phyloP scores from a whole-genome alignment of 2,329 filamentous ascomycete genomes.

The Phaeosphaeria sp. region DNA sequence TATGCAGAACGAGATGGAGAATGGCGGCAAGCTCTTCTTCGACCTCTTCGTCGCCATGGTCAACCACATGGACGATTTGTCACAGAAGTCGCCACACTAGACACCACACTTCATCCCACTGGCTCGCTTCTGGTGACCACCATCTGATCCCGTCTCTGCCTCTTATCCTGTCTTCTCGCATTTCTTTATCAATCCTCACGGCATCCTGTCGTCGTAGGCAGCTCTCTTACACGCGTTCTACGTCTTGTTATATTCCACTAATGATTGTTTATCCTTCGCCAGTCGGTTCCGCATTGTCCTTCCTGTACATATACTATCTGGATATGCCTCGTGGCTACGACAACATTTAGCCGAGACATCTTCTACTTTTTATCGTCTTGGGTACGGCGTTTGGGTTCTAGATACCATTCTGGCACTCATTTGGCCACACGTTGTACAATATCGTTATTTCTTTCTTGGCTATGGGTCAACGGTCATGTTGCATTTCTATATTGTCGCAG shows the following conservation, averaged over 20 bases:
- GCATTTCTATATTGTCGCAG: conserved; percentile 7
- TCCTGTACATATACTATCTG: conserved; percentile 42
- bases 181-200: conserved; percentile 11
- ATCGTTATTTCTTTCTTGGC: conserved; percentile 14
- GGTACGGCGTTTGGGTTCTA: conserved; percentile 29
- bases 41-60: conserved; percentile 92
- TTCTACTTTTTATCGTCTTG: conserved; percentile 8
- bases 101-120: conserved; percentile 13
- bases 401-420: conserved; percentile 44
- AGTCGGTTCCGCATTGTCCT: conserved; percentile 16
- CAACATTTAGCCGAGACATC: conserved; percentile 21
- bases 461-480: conserved; percentile 4
- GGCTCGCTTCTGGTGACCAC: conserved; percentile 4
- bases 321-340: conserved; percentile 27
- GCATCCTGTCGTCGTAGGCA: not conserved
- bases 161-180: conserved; percentile 13
- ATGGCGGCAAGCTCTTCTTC: conserved; percentile 87
- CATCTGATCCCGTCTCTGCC: conserved; percentile 23
- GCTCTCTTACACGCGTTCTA: not conserved
- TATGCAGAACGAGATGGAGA: conserved; percentile 94
- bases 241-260: conserved; percentile 2
- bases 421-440: conserved; percentile 41
- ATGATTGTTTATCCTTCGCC: conserved; percentile 15
- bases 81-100: conserved; percentile 39
- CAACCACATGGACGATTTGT: conserved; percentile 72